These are phyloP conservation scores for Miamiensis avidus DNA, from an alignment of 169 alveolate species.

Conservation along the genomic window DNA sequence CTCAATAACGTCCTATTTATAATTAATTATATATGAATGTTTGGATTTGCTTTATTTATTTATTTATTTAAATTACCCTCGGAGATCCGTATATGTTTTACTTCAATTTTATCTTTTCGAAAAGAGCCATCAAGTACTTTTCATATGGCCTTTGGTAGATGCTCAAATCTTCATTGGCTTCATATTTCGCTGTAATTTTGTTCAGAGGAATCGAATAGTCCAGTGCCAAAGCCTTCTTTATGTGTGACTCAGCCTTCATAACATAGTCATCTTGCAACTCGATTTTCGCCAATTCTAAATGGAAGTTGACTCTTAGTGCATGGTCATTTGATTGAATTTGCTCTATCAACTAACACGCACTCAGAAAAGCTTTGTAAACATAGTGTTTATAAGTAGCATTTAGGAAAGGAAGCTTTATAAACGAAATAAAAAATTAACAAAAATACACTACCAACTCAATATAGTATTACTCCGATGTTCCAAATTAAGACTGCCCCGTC, in stretches of 20 bases:
- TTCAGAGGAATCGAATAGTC: slow-evolving; percentile 77
- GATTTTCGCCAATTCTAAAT: slow-evolving; percentile 84
- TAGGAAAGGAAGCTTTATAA: slow-evolving; percentile 65
- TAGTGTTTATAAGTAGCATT: slow-evolving; percentile 72
- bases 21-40: too few relatives aligned
- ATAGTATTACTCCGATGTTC: slow-evolving; percentile 64
- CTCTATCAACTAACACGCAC: slow-evolving; percentile 80
- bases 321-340: slow-evolving; percentile 76
- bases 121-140: slow-evolving; percentile 64
- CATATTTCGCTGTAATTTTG: slow-evolving; percentile 50
- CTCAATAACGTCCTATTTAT: background rate
- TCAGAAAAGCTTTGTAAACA: slow-evolving; percentile 77
- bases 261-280: slow-evolving; percentile 80
- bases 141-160: slow-evolving; percentile 83
- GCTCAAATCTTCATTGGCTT: slow-evolving; percentile 80
- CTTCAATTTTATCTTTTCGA: slow-evolving; percentile 72
- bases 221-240: slow-evolving; percentile 74
- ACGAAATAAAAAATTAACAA: too few relatives aligned
- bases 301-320: slow-evolving; percentile 78
- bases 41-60: too few relatives aligned
- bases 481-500: slow-evolving; percentile 87
- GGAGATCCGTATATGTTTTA: slow-evolving; percentile 78
- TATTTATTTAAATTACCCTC: slow-evolving; percentile 67
- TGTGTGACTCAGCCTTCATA: slow-evolving; percentile 78
- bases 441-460: too few relatives aligned